Conservation (phyloP, 495 filamentous ascomycete species). For the Hypoxylon cercidicola region DNA sequence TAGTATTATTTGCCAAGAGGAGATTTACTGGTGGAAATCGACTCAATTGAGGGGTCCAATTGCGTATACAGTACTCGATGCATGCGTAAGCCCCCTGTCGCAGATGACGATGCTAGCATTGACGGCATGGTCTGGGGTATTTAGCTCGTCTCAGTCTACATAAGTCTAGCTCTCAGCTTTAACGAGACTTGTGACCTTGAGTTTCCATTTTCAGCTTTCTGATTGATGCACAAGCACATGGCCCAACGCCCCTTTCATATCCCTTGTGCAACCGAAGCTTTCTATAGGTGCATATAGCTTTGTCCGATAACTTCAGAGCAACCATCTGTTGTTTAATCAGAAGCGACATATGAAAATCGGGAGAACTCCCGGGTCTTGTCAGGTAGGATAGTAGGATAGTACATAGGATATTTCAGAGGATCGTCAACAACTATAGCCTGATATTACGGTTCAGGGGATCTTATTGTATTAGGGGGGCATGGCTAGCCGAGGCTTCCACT, state of each 20-base stretch:
- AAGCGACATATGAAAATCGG: conserved; percentile 14
- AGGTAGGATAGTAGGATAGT: not conserved
- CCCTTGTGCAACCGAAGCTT: conserved; percentile 15
- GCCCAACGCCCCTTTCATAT: conserved; percentile 24
- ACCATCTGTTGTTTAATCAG: conserved; percentile 1
- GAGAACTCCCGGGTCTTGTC: conserved; percentile 4
- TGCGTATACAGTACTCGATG: conserved; percentile 13
- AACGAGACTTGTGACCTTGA: conserved; percentile 37
- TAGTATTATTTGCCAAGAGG: not conserved
- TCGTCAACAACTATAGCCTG: conserved; percentile 14
- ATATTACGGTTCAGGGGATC: conserved; percentile 5
- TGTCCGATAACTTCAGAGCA: no score
- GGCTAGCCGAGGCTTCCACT: not conserved
- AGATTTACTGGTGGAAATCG: not conserved
- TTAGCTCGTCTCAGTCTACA: conserved; percentile 18
- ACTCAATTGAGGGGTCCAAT: conserved; percentile 5
- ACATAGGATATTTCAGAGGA: conserved; percentile 13
- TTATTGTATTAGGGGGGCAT: not conserved
- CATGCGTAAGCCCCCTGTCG: conserved; percentile 27
- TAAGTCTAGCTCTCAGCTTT: conserved; percentile 23
- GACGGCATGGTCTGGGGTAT: conserved; percentile 42
- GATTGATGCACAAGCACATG: conserved; percentile 25
- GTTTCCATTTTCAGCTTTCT: conserved; percentile 22
- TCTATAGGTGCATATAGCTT: not conserved
- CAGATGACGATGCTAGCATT: conserved; percentile 37